Evolutionary conservation across 1,284 basidiomycete genomes (phyloP).

Genomic region (Puccinia coronata): DNA sequence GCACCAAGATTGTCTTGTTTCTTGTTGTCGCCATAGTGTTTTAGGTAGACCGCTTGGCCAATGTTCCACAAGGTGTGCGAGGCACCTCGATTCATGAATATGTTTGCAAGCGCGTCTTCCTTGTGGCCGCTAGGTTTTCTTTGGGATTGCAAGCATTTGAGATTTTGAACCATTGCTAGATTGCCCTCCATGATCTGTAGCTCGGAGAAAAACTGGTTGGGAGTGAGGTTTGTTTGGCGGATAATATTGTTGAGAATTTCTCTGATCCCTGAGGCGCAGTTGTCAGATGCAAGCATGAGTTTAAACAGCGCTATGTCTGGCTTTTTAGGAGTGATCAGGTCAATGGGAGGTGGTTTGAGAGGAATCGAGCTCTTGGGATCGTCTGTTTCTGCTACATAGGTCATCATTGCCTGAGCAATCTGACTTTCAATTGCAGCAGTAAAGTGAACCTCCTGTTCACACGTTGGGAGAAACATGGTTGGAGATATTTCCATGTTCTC

Average conservation of each 20-base stretch:
- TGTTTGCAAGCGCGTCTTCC: neutral
- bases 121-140: neutral
- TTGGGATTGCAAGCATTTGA: neutral
- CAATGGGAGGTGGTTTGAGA: neutral
- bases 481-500: neutral
- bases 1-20: neutral
- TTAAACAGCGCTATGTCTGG: neutral
- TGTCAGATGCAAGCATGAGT: neutral
- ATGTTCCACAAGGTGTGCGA: neutral
- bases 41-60: neutral
- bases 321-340: neutral
- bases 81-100: neutral
- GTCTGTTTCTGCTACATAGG: neutral
- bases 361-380: neutral
- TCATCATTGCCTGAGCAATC: neutral
- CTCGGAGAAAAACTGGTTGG: neutral
- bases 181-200: neutral
- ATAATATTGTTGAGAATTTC: neutral
- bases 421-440: neutral
- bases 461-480: neutral
- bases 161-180: neutral
- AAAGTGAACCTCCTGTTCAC: neutral
- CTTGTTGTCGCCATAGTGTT: neutral
- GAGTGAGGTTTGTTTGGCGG: neutral
- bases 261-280: neutral